Evolutionary conservation across 768 basidiomycete genomes (phyloP).

Genomic region (Collybiopsis luxurians): DNA sequence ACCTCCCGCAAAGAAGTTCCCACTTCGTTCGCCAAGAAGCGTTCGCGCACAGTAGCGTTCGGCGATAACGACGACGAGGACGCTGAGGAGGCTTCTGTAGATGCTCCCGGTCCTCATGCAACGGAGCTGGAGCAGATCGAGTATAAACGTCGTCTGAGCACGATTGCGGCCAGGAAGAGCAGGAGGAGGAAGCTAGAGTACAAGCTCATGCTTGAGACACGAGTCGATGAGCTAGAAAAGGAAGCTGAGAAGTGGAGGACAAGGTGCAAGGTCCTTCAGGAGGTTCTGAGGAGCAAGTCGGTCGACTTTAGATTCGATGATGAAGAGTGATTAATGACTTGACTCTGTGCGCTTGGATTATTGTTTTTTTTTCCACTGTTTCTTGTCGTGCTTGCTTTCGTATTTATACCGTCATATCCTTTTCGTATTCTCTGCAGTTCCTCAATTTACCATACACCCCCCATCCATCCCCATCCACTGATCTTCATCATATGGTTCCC

Average conservation of each 20-base stretch:
- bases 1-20: slow-evolving; percentile 63
- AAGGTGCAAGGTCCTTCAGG: slow-evolving; percentile 22
- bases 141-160: slow-evolving; percentile 66
- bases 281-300: neutral
- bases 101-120: slow-evolving; percentile 23
- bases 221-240: slow-evolving; percentile 34
- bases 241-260: slow-evolving; percentile 49
- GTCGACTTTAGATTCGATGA: slow-evolving; percentile 7
- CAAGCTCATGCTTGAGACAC: slow-evolving; percentile 50
- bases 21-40: slow-evolving; percentile 53
- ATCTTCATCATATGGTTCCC: too few species aligned
- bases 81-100: slow-evolving; percentile 33
- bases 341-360: neutral
- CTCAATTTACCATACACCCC: too few species aligned
- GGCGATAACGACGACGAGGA: slow-evolving; percentile 18
- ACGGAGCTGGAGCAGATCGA: slow-evolving; percentile 55
- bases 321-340: neutral
- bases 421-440: too few species aligned
- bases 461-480: neutral
- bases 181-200: slow-evolving; percentile 67
- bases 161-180: slow-evolving; percentile 63
- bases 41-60: slow-evolving; percentile 1
- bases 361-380: neutral
- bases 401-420: slow-evolving; percentile 2
- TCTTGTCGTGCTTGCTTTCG: neutral